Evolutionary conservation across 306 rosid species (phyloP).

Genomic region (Glycyrrhiza uralensis): DNA sequence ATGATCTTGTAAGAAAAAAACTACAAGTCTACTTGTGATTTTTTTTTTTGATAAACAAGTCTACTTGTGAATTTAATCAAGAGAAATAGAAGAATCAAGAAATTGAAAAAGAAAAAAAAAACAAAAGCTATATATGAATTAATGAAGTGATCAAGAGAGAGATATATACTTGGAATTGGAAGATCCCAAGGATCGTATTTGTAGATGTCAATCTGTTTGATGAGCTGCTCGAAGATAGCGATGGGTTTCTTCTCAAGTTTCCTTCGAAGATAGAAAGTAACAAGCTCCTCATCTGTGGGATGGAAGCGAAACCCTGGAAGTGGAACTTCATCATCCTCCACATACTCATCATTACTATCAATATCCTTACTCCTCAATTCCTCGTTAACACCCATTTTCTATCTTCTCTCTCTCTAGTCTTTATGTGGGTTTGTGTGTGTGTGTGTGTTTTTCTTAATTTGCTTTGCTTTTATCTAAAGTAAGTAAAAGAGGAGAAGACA

Average conservation of each 20-base stretch:
- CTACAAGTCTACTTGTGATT: too few relatives aligned
- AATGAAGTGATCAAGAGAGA: background rate
- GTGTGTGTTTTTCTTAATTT: background rate
- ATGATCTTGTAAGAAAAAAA: background rate
- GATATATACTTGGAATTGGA: conserved; percentile 81
- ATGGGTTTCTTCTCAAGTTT: conserved; percentile 65
- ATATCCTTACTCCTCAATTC: too few relatives aligned
- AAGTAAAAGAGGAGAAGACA: background rate
- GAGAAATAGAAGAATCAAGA: background rate
- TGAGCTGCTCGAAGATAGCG: conserved; percentile 63
- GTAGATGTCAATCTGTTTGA: conserved; percentile 88
- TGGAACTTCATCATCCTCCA: conserved; percentile 35
- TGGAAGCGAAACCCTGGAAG: conserved; percentile 94
- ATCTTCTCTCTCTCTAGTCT: background rate
- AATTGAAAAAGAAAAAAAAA: background rate
- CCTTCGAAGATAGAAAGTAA: conserved; percentile 73
- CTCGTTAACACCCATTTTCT: conserved; percentile 18
- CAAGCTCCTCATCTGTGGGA: conserved; percentile 92
- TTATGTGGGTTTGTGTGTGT: background rate
- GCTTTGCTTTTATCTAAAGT: background rate
- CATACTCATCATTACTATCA: conserved; percentile 26
- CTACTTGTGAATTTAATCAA: too few relatives aligned
- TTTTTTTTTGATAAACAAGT: too few relatives aligned
- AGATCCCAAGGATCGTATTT: conserved; percentile 90
- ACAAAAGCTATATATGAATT: background rate